A percentile compares a stretch with the other conserved stretches of the same genome.
Evolutionary conservation across 163 green algal genomes (phyloP).

Genomic region (Scenedesmus sp.): DNA sequence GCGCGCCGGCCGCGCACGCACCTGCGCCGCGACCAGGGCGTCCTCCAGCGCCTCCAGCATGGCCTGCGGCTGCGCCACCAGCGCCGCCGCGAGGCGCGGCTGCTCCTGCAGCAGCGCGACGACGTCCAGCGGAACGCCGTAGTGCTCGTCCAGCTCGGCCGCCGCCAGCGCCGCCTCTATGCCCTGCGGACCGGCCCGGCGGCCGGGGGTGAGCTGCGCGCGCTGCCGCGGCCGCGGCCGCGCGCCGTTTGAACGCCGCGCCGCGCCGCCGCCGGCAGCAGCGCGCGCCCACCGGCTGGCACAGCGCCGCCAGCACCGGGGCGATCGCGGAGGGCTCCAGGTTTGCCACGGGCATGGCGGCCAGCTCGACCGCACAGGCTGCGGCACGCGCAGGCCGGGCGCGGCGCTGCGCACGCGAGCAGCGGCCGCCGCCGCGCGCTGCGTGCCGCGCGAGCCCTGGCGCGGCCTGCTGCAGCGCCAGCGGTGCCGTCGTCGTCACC

Average conservation of each 20-base stretch:
- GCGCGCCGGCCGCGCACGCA: no score
- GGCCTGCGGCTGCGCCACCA: constrained; percentile 51
- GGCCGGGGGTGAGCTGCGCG: no score
- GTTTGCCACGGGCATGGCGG: background rate
- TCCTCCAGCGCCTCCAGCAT: constrained; percentile 58
- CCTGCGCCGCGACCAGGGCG: constrained; percentile 57
- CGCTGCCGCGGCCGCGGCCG: background rate
- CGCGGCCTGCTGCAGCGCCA: constrained; percentile 4
- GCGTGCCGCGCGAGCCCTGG: background rate
- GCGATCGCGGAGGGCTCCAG: background rate
- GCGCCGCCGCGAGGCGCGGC: constrained; percentile 43
- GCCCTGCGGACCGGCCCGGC: no score
- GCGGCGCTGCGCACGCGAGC: background rate
- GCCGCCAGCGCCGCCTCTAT: constrained; percentile 45
- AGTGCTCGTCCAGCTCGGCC: constrained; percentile 53
- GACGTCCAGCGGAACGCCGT: constrained; percentile 57
- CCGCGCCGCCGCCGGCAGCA: background rate
- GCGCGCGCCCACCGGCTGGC: constrained; percentile 2
- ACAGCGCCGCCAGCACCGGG: background rate
- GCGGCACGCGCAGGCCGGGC: background rate
- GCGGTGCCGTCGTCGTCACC: no score
- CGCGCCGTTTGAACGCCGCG: background rate
- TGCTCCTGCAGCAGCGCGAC: constrained; percentile 51
- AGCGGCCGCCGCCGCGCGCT: background rate
- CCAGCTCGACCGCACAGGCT: background rate